Conservation (phyloP, 139 green algal genomes). For the Medakamo hakoo region DNA sequence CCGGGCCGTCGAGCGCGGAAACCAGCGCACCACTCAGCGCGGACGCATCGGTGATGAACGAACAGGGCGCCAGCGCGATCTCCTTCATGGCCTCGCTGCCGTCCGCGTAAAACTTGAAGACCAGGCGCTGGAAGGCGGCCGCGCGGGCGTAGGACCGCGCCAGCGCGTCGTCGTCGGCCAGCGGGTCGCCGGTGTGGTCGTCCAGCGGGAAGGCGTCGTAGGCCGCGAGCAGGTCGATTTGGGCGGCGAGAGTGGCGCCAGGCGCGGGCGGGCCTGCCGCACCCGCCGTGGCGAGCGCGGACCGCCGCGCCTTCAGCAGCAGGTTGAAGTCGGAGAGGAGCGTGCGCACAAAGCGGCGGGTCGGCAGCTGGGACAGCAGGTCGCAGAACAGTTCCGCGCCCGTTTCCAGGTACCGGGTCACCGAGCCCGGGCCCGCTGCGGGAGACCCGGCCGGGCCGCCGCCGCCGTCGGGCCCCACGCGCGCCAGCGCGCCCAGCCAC, state of each 20-base stretch:
- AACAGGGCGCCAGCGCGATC: slow-evolving; percentile 66
- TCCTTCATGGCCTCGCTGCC: slow-evolving; percentile 56
- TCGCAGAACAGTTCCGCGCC: slow-evolving; percentile 81
- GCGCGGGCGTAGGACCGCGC: slow-evolving; percentile 57
- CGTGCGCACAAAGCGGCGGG: slow-evolving; percentile 61
- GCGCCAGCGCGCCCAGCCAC: slow-evolving; percentile 32
- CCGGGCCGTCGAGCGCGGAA: no score
- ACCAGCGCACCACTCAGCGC: no score
- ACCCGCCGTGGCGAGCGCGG: background rate
- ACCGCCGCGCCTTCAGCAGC: slow-evolving; percentile 53
- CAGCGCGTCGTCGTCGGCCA: slow-evolving; percentile 67
- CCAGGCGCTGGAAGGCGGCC: slow-evolving; percentile 71
- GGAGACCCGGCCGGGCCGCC: no score
- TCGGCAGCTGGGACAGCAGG: slow-evolving; percentile 79
- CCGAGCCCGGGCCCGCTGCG: slow-evolving; percentile 6
- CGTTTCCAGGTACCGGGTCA: slow-evolving; percentile 58
- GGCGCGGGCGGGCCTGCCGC: slow-evolving; percentile 28
- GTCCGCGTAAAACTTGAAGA: slow-evolving; percentile 67
- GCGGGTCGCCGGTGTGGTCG: slow-evolving; percentile 73
- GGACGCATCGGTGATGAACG: no score
- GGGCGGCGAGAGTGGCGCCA: slow-evolving; percentile 74
- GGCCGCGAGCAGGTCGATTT: slow-evolving; percentile 69
- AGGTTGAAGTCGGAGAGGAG: slow-evolving; percentile 68
- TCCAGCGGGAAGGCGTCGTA: slow-evolving; percentile 87
- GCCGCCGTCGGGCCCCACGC: background rate